phyloP scores from a whole-genome alignment of 2,329 filamentous ascomycete species.

The Phoma sp. region DNA sequence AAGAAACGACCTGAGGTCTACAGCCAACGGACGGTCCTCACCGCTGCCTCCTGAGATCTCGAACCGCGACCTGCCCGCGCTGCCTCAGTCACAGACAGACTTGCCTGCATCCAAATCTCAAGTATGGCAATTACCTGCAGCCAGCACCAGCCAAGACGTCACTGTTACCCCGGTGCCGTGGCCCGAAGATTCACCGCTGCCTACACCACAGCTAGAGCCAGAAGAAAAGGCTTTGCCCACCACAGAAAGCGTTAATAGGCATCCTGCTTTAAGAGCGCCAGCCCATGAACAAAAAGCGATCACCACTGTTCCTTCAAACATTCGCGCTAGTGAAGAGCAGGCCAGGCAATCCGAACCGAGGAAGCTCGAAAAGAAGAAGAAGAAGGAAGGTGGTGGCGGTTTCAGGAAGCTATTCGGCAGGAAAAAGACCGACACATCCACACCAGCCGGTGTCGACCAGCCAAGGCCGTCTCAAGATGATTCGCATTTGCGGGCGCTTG shows the following conservation, averaged over 20 bases:
- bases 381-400: slow-evolving; percentile 43
- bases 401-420: slow-evolving; percentile 51
- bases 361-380: slow-evolving; percentile 51
- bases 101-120: slow-evolving; percentile 24
- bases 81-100: slow-evolving; percentile 44
- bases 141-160: slow-evolving; percentile 31
- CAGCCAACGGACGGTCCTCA: slow-evolving; percentile 42
- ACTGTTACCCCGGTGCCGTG: slow-evolving; percentile 44
- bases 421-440: slow-evolving; percentile 42
- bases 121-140: slow-evolving; percentile 8
- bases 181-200: slow-evolving; percentile 32
- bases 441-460: slow-evolving; percentile 19
- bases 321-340: slow-evolving; percentile 31
- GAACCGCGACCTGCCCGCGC: slow-evolving; percentile 51
- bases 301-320: slow-evolving; percentile 16
- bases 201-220: slow-evolving; percentile 36
- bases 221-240: slow-evolving; percentile 38
- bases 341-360: slow-evolving; percentile 28
- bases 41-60: slow-evolving; percentile 33
- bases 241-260: slow-evolving; percentile 40
- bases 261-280: slow-evolving; percentile 51
- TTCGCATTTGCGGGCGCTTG: slow-evolving; percentile 26
- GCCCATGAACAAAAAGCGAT: slow-evolving; percentile 39
- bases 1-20: slow-evolving; percentile 51
- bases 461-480: slow-evolving; percentile 25